These are phyloP conservation scores for Biscogniauxia mediterranea DNA, from an alignment of 2,329 filamentous ascomycete genomes.

Conservation along the genomic window DNA sequence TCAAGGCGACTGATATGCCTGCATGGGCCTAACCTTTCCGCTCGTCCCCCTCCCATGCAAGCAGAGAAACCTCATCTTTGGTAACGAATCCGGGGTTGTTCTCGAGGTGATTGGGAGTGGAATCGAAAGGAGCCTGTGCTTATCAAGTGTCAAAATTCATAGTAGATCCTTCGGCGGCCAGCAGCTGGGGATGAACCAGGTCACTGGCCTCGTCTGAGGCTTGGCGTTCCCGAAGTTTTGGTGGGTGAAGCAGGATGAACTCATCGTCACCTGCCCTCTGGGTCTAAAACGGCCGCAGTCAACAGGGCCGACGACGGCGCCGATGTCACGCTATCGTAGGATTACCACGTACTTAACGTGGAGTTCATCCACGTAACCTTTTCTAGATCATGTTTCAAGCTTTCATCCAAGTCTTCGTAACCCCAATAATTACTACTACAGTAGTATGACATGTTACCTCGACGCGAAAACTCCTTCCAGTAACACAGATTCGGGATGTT, in stretches of 20 bases:
- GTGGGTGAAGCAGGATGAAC: neutral
- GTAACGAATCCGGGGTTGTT: neutral
- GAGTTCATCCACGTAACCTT: neutral
- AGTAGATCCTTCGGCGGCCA: neutral
- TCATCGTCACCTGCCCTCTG: neutral
- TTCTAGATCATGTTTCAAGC: neutral
- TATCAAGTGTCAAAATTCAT: neutral
- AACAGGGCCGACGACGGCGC: neutral
- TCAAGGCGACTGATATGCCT: constrained; percentile 1
- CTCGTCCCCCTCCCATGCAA: constrained; percentile 26
- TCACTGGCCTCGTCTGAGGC: neutral
- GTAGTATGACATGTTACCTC: neutral
- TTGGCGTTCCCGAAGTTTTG: neutral
- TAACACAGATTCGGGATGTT: neutral
- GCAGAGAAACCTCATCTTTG: constrained; percentile 22
- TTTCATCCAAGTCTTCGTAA: neutral
- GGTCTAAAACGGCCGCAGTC: neutral
- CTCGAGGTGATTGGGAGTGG: neutral
- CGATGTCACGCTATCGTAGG: neutral
- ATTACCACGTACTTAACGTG: neutral
- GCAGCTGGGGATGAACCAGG: neutral
- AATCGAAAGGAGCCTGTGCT: neutral
- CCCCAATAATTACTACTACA: neutral
- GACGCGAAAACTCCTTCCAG: neutral
- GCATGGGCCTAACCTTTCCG: constrained; percentile 20